phyloP scores from a whole-genome alignment of 371 early-diverging fungal species.

The Mortierella sp. region DNA sequence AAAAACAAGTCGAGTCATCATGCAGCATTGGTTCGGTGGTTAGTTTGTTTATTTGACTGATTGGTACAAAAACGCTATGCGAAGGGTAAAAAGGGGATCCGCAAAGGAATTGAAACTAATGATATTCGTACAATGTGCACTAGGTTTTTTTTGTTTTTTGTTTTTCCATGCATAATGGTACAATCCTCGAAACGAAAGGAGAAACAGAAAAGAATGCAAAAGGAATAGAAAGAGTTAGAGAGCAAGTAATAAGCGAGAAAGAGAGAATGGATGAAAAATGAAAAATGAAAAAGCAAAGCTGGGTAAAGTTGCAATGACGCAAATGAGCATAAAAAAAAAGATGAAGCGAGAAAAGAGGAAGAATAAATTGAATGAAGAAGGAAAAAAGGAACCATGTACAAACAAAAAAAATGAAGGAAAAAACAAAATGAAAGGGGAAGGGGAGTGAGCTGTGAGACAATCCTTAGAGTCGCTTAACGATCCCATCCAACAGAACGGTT shows the following conservation, averaged over 20 bases:
- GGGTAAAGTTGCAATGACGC: slow-evolving; percentile 6
- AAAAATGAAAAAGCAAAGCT: slow-evolving; percentile 10
- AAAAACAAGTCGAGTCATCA: neutral
- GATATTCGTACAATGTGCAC: neutral
- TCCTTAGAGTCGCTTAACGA: slow-evolving; percentile 14
- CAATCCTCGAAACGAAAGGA: slow-evolving; percentile 5
- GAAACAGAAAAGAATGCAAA: slow-evolving; percentile 1
- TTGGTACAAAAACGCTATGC: neutral
- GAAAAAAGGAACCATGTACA: neutral
- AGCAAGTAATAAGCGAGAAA: slow-evolving; percentile 8
- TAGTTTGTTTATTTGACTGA: neutral
- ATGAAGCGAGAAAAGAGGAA: neutral
- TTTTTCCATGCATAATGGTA: slow-evolving; percentile 16
- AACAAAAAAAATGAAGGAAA: slow-evolving; percentile 13
- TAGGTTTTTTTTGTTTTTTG: neutral
- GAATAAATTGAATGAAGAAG: neutral
- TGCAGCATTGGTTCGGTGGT: neutral
- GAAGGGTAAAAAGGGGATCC: neutral
- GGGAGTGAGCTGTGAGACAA: no score
- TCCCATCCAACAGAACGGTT: slow-evolving; percentile 41
- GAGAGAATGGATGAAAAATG: neutral
- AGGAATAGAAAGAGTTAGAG: slow-evolving; percentile 11
- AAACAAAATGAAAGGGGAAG: slow-evolving; percentile 7
- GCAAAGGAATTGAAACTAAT: neutral
- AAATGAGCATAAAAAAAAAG: slow-evolving; percentile 11